These are phyloP conservation scores for Boletus subcaerulescens DNA, from an alignment of 768 basidiomycete species.

Conservation along the genomic window DNA sequence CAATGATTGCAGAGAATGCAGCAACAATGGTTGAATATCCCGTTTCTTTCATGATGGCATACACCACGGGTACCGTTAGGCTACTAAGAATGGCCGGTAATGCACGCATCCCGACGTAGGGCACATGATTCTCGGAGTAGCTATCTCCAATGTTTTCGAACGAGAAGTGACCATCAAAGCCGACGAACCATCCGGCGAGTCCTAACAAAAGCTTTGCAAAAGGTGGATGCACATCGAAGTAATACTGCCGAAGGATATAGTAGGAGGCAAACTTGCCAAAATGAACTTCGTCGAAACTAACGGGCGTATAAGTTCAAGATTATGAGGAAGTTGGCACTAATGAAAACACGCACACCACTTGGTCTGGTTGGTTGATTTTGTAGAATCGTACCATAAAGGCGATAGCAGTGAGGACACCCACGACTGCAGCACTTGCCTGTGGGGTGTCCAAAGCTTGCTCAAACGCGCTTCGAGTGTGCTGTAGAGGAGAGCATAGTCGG, in stretches of 20 bases:
- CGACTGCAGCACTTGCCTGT: conserved; percentile 59
- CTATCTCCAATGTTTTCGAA: conserved; percentile 97
- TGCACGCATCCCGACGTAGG: conserved; percentile 90
- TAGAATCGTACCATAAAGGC: conserved; percentile 88
- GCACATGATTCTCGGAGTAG: conserved; percentile 82
- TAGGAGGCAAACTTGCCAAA: conserved; percentile 98
- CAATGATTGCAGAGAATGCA: conserved; percentile 80
- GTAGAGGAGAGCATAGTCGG: conserved; percentile 18
- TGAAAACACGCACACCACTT: conserved; percentile 73
- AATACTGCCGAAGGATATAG: conserved; percentile 91
- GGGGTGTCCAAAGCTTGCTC: conserved; percentile 63
- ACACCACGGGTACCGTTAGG: conserved; percentile 87
- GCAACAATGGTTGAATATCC: conserved; percentile 92
- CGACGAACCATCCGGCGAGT: conserved; percentile 93
- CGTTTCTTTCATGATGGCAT: conserved; percentile 96
- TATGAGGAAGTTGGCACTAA: neutral
- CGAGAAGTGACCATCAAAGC: conserved; percentile 90
- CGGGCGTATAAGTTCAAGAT: conserved; percentile 4
- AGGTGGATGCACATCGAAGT: conserved; percentile 99
- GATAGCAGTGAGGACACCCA: conserved; percentile 62
- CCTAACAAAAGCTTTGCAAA: conserved; percentile 94
- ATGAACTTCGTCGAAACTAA: conserved; percentile 95
- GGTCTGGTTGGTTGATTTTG: conserved; percentile 92
- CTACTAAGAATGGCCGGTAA: conserved; percentile 90
- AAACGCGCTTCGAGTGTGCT: conserved; percentile 57